Evolutionary conservation across 306 rosid species (phyloP), one percentile per base, ranked within the genome.

Genomic region (Carpinus fangiana): DNA sequence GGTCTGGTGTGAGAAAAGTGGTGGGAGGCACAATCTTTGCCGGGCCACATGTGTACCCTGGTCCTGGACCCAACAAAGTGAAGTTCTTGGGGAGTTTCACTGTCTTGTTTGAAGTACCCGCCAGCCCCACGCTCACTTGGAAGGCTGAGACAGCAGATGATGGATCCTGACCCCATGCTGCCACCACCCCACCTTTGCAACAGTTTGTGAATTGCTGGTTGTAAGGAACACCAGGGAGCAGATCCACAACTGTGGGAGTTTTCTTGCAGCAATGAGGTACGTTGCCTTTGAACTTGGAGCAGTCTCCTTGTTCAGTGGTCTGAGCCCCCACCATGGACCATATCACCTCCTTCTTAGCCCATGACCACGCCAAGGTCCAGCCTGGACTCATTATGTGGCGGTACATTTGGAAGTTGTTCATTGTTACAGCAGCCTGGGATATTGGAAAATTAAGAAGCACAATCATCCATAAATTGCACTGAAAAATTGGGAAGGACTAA

Each of bases 101-200:
- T 0, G 98, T 95, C 89, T 80, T 90, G 81, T 95, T 95, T 12
- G 98, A 62, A 64, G 97, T 87, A 11, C 98, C 98, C 1, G 93
- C 95, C 70, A 74, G 85, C 56, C 98, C 98, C 12, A 95, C 87
- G 78, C 98, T 92, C 5, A 95, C 13, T 72, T 92, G 98, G 85
- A 95, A 95, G 61, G 98, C 78, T 3, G 98, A 92, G 84, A 91
- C 81, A 38, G 98, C 84, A 72, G 89, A 80, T 31, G 89, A 64
- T 65, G 98, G 98, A 47, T 95, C 98, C 85, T 95, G 98, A 21
- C 98, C 98, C 98, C 96, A 92, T 50, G 98, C 92, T 12, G 90
- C 75, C 36, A 95, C 82, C 36, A 95, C 98, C 28, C 98, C 98
- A 77, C 98, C 97, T 82, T 92, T 92, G 81, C 98, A 95, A 46